These are phyloP conservation scores for Hygrophoropsis aurantiaca DNA, from an alignment of 768 basidiomycete genomes.

Conservation along the genomic window DNA sequence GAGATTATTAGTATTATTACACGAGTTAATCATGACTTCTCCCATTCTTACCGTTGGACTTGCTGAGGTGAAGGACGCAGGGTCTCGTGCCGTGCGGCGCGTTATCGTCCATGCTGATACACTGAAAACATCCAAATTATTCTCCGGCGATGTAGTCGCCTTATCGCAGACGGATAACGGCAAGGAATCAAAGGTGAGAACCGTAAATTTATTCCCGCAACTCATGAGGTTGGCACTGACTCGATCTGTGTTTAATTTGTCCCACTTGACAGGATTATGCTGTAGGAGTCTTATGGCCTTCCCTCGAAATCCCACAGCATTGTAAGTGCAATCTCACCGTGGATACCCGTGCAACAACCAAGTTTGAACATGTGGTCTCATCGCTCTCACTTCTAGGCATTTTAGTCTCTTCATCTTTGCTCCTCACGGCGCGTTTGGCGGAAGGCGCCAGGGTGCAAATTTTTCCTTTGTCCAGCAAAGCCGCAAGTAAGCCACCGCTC, in stretches of 20 bases:
- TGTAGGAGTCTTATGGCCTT: conserved; percentile 78
- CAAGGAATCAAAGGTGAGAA: conserved; percentile 34
- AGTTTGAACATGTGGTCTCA: conserved; percentile 11
- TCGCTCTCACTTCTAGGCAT: conserved; percentile 41
- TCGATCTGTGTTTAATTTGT: conserved; percentile 14
- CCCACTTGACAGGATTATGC: conserved; percentile 50
- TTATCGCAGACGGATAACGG: conserved; percentile 42
- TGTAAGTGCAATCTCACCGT: conserved; percentile 41
- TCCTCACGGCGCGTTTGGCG: conserved; percentile 59
- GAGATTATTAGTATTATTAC: too few species aligned
- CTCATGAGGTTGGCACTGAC: conserved; percentile 5
- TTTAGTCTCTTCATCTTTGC: conserved; percentile 52
- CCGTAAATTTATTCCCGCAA: conserved; percentile 4
- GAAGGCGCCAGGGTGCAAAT: conserved; percentile 50
- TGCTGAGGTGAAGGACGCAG: conserved; percentile 32
- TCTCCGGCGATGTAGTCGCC: conserved; percentile 69
- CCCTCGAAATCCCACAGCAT: conserved; percentile 54
- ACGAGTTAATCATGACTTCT: conserved; percentile 13
- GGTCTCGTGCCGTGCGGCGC: conserved; percentile 57
- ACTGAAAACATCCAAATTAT: conserved; percentile 59
- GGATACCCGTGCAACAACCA: conserved; percentile 8
- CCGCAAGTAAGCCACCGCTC: conserved; percentile 34
- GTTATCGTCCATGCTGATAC: conserved; percentile 62
- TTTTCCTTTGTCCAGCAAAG: conserved; percentile 44
- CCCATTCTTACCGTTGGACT: conserved; percentile 42